phyloP scores from a whole-genome alignment of 371 early-diverging fungal species.

The Mortierella sp. region DNA sequence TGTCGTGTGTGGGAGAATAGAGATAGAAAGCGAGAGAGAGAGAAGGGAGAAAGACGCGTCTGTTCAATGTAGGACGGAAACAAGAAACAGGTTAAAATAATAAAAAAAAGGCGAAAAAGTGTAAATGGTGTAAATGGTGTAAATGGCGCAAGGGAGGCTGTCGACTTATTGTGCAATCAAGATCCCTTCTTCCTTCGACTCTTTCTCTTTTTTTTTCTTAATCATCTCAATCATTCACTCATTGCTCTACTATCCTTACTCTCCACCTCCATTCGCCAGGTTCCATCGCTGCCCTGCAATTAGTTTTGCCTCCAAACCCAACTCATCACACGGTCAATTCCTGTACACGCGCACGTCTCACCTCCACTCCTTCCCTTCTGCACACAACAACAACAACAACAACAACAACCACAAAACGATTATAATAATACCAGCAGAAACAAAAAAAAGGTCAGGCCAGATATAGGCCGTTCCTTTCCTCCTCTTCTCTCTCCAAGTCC shows the following conservation, averaged over 20 bases:
- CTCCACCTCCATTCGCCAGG: background rate
- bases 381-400: background rate
- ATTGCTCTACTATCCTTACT: background rate
- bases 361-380: background rate
- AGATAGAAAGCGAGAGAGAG: background rate
- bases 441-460: background rate
- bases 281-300: background rate
- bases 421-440: background rate
- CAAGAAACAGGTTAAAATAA: no score
- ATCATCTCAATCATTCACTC: background rate
- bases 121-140: background rate
- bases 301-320: no score
- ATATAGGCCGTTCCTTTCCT: background rate
- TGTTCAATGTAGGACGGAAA: no score
- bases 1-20: background rate
- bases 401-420: background rate
- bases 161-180: slow-evolving; percentile 1
- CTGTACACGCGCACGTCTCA: slow-evolving; percentile 4
- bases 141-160: background rate
- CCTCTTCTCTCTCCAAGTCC: background rate
- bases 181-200: background rate
- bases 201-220: slow-evolving; percentile 8
- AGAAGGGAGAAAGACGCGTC: background rate
- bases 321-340: background rate
- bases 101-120: background rate